Percentiles rank a stretch among this genome's conserved stretches.
phyloP scores from a whole-genome alignment of 2,329 filamentous ascomycete species.

The Didymella sp. region DNA sequence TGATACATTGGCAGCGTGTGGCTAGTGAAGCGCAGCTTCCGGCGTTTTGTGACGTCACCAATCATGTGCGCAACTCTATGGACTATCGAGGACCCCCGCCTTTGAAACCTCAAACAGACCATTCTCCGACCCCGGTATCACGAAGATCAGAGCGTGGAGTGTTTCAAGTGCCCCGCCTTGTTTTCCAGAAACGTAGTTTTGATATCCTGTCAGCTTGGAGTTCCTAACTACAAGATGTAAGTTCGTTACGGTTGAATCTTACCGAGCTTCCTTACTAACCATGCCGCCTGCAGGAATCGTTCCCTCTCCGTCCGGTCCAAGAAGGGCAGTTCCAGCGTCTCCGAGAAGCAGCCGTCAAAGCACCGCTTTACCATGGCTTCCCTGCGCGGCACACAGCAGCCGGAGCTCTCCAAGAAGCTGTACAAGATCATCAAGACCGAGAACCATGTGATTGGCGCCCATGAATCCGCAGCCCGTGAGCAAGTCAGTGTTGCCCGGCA shows the following conservation, averaged over 20 bases:
- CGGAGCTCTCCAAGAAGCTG: slow-evolving; percentile 86
- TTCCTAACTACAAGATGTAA: slow-evolving; percentile 19
- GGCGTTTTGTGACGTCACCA: slow-evolving; percentile 32
- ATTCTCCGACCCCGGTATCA: slow-evolving; percentile 25
- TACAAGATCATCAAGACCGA: slow-evolving; percentile 94
- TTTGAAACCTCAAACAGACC: slow-evolving; percentile 27
- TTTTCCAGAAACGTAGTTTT: slow-evolving; percentile 21
- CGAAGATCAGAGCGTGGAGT: slow-evolving; percentile 17
- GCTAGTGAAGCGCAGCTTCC: slow-evolving; percentile 28
- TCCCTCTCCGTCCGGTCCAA: slow-evolving; percentile 75
- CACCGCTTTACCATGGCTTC: slow-evolving; percentile 86
- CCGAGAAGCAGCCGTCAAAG: slow-evolving; percentile 56
- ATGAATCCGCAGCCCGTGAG: slow-evolving; percentile 85
- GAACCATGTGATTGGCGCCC: slow-evolving; percentile 83
- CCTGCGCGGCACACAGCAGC: slow-evolving; percentile 82
- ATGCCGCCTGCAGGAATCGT: slow-evolving; percentile 66
- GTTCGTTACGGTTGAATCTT: slow-evolving; percentile 2
- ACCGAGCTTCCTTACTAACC: slow-evolving; percentile 40
- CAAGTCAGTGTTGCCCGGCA: slow-evolving; percentile 84
- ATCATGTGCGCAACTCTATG: slow-evolving; percentile 21
- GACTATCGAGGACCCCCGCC: slow-evolving; percentile 24
- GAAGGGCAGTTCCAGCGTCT: slow-evolving; percentile 56
- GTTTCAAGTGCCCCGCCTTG: slow-evolving; percentile 17
- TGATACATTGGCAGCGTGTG: slow-evolving; percentile 10
- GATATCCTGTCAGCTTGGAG: too few species aligned